Evolutionary conservation across 495 filamentous ascomycete genomes (phyloP).

Genomic region (Podospora comata): DNA sequence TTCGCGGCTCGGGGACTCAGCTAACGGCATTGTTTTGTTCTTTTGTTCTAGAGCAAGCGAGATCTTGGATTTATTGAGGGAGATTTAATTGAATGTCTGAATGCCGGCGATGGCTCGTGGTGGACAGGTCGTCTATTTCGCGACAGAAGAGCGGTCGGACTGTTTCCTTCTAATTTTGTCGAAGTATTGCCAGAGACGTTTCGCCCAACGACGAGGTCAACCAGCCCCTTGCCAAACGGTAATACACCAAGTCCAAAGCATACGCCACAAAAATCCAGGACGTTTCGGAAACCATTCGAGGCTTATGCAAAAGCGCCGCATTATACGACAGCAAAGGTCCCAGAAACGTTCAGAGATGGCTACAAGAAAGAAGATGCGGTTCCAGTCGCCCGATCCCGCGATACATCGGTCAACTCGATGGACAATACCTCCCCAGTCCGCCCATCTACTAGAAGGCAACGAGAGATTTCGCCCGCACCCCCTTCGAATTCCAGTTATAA

Average conservation of each 20-base stretch:
- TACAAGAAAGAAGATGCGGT: constrained; percentile 16
- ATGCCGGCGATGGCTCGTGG: constrained; percentile 96
- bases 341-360: constrained; percentile 45
- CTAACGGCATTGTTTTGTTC: constrained; percentile 11
- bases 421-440: background rate
- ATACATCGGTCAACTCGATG: constrained; percentile 24
- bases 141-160: constrained; percentile 80
- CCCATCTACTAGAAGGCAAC: background rate
- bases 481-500: constrained; percentile 18
- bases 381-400: constrained; percentile 8
- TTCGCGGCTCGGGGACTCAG: background rate
- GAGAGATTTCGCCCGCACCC: background rate
- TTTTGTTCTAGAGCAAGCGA: constrained; percentile 63
- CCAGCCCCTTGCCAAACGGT: constrained; percentile 65
- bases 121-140: constrained; percentile 90
- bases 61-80: constrained; percentile 97
- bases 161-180: constrained; percentile 97
- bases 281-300: constrained; percentile 68
- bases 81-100: constrained; percentile 95
- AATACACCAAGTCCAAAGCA: constrained; percentile 51
- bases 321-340: constrained; percentile 49
- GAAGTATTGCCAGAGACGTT: constrained; percentile 82
- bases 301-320: constrained; percentile 61
- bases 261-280: constrained; percentile 56
- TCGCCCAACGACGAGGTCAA: constrained; percentile 69